These are phyloP conservation scores for Hyaloscypha bicolor DNA, from an alignment of 495 filamentous ascomycete species.

Conservation along the genomic window DNA sequence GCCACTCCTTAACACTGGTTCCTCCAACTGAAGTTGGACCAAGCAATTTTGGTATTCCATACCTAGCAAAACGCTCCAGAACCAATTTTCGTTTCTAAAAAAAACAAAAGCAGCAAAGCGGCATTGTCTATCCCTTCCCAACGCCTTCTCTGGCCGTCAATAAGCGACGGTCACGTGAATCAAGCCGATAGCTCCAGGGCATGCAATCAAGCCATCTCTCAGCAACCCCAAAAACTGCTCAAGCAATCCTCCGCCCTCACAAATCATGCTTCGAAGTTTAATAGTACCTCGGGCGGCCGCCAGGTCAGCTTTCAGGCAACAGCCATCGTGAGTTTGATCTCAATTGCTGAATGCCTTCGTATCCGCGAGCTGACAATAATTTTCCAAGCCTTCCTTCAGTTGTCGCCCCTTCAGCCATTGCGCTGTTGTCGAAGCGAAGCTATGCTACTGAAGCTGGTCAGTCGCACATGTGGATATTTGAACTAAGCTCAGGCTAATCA, in stretches of 20 bases:
- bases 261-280: conserved; percentile 68
- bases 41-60: too few species aligned
- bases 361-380: conserved; percentile 37
- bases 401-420: conserved; percentile 54
- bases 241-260: conserved; percentile 44
- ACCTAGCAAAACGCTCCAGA: too few species aligned
- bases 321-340: conserved; percentile 47
- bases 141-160: too few species aligned
- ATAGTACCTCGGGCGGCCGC: conserved; percentile 67
- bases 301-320: conserved; percentile 63
- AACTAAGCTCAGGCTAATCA: conserved; percentile 14
- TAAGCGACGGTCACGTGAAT: too few species aligned
- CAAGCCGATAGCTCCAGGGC: too few species aligned
- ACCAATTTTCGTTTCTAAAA: too few species aligned
- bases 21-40: too few species aligned
- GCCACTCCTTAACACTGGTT: too few species aligned
- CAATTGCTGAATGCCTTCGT: conserved; percentile 30
- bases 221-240: conserved; percentile 68
- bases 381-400: conserved; percentile 55
- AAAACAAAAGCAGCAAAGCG: too few species aligned
- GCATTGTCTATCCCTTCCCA: too few species aligned
- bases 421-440: conserved; percentile 64
- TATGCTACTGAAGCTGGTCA: conserved; percentile 83
- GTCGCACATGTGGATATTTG: conserved; percentile 30
- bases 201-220: neutral